These are phyloP conservation scores for Sonneratia caseolaris DNA, from an alignment of 345 rosid species.

Conservation along the genomic window DNA sequence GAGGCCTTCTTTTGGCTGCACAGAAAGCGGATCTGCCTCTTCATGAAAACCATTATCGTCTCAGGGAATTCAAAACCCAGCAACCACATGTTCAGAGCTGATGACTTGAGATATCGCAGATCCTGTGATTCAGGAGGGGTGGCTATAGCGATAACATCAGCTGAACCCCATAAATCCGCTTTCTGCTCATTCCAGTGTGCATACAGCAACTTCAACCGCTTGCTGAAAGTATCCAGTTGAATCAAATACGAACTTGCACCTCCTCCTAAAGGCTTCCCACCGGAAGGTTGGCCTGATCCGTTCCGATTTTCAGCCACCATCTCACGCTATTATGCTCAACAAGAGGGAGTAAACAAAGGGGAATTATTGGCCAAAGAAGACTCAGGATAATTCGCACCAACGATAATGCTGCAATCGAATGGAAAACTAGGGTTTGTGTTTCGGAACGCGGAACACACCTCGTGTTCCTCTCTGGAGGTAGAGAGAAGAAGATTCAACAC, in stretches of 20 bases:
- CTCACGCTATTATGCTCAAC: neutral
- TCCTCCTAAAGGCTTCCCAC: slow-evolving; percentile 28
- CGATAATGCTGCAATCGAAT: neutral
- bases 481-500: neutral
- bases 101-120: slow-evolving; percentile 74
- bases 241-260: slow-evolving; percentile 37
- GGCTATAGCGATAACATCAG: slow-evolving; percentile 59
- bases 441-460: neutral
- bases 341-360: neutral
- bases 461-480: neutral
- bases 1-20: slow-evolving; percentile 73
- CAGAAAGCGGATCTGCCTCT: slow-evolving; percentile 69
- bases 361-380: neutral
- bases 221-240: slow-evolving; percentile 43
- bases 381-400: neutral
- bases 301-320: slow-evolving; percentile 77
- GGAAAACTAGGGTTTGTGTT: slow-evolving; percentile 3
- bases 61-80: slow-evolving; percentile 92
- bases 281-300: slow-evolving; percentile 37
- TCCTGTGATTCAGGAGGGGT: slow-evolving; percentile 84
- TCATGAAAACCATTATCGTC: slow-evolving; percentile 74
- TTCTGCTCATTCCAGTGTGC: slow-evolving; percentile 53
- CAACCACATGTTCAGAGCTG: slow-evolving; percentile 83
- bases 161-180: slow-evolving; percentile 56
- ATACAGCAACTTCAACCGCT: slow-evolving; percentile 56